Percentiles rank a stretch among this genome's conserved stretches.
Evolutionary conservation across 164 flowering plant genomes (phyloP).

Genomic region (Buxus sempervirens): DNA sequence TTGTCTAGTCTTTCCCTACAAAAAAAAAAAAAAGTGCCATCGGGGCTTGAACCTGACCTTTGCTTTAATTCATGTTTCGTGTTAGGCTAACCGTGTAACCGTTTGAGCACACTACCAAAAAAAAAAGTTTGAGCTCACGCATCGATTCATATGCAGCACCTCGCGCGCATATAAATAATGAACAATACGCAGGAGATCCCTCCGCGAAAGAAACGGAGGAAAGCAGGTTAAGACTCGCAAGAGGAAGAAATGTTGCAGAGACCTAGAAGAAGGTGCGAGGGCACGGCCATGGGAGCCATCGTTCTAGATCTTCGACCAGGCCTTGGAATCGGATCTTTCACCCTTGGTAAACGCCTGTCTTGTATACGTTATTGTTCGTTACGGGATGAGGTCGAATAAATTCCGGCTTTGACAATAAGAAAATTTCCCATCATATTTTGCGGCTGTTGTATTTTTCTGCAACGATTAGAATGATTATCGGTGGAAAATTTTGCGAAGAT

Average conservation of each 20-base stretch:
- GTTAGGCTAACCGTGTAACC: neutral
- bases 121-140: neutral
- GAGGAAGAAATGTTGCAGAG: conserved; percentile 43
- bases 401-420: too few relatives aligned
- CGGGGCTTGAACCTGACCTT: too few relatives aligned
- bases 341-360: conserved; percentile 48
- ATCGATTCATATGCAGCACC: neutral
- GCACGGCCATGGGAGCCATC: conserved; percentile 96
- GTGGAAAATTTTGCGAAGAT: neutral
- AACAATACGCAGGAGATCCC: neutral
- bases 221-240: neutral
- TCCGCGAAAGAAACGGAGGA: neutral
- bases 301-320: conserved; percentile 92
- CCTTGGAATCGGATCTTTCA: conserved; percentile 76
- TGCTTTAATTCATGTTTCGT: neutral
- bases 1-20: too few relatives aligned
- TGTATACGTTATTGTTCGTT: too few relatives aligned
- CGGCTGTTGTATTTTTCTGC: too few relatives aligned
- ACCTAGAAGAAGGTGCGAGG: conserved; percentile 81
- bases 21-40: too few relatives aligned
- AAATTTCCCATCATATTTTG: too few relatives aligned
- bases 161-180: too few relatives aligned
- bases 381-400: too few relatives aligned
- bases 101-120: too few relatives aligned
- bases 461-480: neutral